Evolutionary conservation across 129 eudicot species (phyloP).

Genomic region (Artemisia argyi): DNA sequence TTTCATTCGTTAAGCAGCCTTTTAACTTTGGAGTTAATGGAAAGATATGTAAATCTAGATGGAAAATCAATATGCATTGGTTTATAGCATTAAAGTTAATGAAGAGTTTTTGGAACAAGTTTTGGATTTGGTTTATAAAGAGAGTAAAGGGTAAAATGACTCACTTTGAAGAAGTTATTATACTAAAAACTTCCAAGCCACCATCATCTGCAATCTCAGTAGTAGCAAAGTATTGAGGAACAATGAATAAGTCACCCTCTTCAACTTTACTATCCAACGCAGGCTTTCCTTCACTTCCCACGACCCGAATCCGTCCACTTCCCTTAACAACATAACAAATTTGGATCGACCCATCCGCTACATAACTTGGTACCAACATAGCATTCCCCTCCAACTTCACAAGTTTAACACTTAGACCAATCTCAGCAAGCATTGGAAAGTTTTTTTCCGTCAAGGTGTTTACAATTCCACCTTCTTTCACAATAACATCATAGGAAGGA

Average conservation of each 20-base stretch:
- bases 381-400: conserved; percentile 42
- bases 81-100: too few relatives aligned
- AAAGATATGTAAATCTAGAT: too few relatives aligned
- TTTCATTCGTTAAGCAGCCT: too few relatives aligned
- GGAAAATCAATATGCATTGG: too few relatives aligned
- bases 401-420: conserved; percentile 45
- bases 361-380: conserved; percentile 39
- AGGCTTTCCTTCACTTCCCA: conserved; percentile 42
- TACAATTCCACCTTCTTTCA: conserved; percentile 25
- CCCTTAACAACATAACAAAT: conserved; percentile 45
- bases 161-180: conserved; percentile 52
- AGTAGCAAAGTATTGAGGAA: conserved; percentile 51
- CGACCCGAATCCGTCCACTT: conserved; percentile 50
- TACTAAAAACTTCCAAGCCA: conserved; percentile 53
- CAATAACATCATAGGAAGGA: conserved; percentile 3
- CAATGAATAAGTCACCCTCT: conserved; percentile 45
- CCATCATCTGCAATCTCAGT: conserved; percentile 32
- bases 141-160: not conserved
- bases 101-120: too few relatives aligned
- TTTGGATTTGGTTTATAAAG: not conserved
- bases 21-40: too few relatives aligned
- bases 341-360: conserved; percentile 34
- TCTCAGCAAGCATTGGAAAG: conserved; percentile 34
- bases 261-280: conserved; percentile 36
- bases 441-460: conserved; percentile 25